Evolutionary conservation across 495 filamentous ascomycete species (phyloP), one percentile per base, ranked within the genome.

Genomic region (Tuber borchii): DNA sequence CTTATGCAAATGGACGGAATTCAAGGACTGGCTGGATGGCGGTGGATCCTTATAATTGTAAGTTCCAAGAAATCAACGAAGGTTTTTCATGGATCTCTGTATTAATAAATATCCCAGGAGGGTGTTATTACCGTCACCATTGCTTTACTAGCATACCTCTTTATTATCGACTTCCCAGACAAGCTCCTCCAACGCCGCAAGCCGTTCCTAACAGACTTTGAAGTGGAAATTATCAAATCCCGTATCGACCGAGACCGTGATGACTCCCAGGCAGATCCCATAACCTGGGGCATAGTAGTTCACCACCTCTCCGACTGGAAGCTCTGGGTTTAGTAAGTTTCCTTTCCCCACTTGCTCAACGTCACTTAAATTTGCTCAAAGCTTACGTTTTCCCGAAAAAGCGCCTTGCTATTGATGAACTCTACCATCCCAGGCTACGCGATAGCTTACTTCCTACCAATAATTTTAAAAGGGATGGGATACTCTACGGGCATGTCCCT

Each of bases 21-120:
- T 7, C 89, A 84, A 0, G 88, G 88, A 0, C 84, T 90, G 37
- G 85, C 86, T 37, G 91, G 91, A 40, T 93, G 91, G 91, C 87
- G 90, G 48, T 93, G 91, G 91, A 93, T 93, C 73, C 91, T 91
- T 82, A 90, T 92, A 73, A 84, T 91, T n/a, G 86, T 80, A 61
- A 22, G 79, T 44, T 73, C 45, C 3, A 17, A 34, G 14, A n/a
- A 4, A 14, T 19, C 26, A 19, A 40, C 44, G 6, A 1, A 0
- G 20, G 34, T 9, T 1, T 48, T 65, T 17, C 4, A 6, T 2
- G 26, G 44, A 37, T 42, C 14, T 0, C 40, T 19, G 34, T 77
- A 37, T 70, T 83, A 10, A 82, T 37, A 71, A 56, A 22, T 70
- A 81, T 80, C 72, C 84, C 82, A 79, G 79, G 85, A 85, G 75